Evolutionary conservation across 192 early-diverging fungal species (phyloP).

Genomic region (Fimicolochytrium jonesii): DNA sequence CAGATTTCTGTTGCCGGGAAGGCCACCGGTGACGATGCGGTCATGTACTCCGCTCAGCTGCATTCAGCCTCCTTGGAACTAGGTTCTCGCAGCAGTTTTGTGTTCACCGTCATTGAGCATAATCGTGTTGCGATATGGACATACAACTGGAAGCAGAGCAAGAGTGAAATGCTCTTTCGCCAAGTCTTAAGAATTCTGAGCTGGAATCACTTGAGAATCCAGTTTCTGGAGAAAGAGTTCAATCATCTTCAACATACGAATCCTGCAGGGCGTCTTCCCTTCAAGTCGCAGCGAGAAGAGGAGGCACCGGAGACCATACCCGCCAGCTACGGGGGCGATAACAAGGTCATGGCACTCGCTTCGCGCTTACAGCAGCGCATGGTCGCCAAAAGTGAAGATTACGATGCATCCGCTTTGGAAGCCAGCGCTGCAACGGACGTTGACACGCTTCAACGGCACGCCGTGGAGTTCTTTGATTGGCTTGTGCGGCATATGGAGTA

Average conservation of each 20-base stretch:
- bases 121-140: conserved; percentile 27
- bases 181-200: conserved; percentile 37
- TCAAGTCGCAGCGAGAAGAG: too few relatives aligned
- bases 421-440: too few relatives aligned
- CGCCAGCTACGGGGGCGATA: conserved; percentile 13
- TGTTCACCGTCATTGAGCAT: conserved; percentile 34
- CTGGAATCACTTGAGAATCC: conserved; percentile 48
- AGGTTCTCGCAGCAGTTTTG: conserved; percentile 31
- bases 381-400: too few relatives aligned
- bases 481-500: conserved; percentile 32
- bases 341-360: conserved; percentile 15
- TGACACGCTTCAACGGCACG: conserved; percentile 37
- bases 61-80: conserved; percentile 22
- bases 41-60: conserved; percentile 29
- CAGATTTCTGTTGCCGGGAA: background rate
- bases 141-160: conserved; percentile 39
- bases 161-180: conserved; percentile 33
- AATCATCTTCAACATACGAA: background rate
- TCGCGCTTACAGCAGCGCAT: conserved; percentile 13
- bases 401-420: too few relatives aligned
- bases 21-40: conserved; percentile 25
- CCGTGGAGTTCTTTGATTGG: conserved; percentile 44
- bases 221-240: conserved; percentile 35
- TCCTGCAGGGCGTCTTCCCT: too few relatives aligned
- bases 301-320: background rate